Evolutionary conservation across 2,329 filamentous ascomycete species (phyloP), one percentile per base, ranked within the genome.

Genomic region (Aspergillus tubingensis): DNA sequence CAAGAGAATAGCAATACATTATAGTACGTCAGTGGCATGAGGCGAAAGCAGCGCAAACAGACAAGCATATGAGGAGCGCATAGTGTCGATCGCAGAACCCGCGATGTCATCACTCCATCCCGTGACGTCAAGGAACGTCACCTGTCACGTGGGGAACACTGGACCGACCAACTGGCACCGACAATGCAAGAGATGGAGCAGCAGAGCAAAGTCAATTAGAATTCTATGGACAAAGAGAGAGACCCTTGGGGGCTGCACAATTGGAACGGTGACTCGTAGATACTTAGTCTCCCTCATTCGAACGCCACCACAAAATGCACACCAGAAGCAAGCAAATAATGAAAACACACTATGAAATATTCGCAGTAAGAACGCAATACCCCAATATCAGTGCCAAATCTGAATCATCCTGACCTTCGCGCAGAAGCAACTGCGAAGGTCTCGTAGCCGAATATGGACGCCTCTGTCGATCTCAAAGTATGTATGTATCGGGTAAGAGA

Each of bases 131-230:
- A 43, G 6, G 32, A 19, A 25, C 57, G 27, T 58, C 47, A 53
- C 27, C 13, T 17, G 6, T 52, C 58, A 52, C 47, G 47, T 60
- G 53, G 47, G 47, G 4, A 10, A 15, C 15, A 6, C 23, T 17
- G 15, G 8, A 43, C 10, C 8, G 10, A 19, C 39, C 39, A 54
- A 54, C 52, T 54, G 52, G 52, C 39, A 10, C 15, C 4, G 10
- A 10, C 27, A 8, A 25, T 27, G 15, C 3, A 17, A 44, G 15
- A 19, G 10, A n/a, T 32, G n/a, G 21, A 43, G 21, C 21, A 43
- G 54, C 30, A 54, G 44, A 5, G 48, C 21, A 50, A n/a, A 30
- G 59, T 49, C 55, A 57, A 44, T 52, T 59, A 30, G n/a, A 49
- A 49, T n/a, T 49, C 15, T 25, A 27, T 25, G 25, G 13, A 49